Evolutionary conservation across 1,284 basidiomycete genomes (phyloP).

Genomic region (Omphalotus olearius): DNA sequence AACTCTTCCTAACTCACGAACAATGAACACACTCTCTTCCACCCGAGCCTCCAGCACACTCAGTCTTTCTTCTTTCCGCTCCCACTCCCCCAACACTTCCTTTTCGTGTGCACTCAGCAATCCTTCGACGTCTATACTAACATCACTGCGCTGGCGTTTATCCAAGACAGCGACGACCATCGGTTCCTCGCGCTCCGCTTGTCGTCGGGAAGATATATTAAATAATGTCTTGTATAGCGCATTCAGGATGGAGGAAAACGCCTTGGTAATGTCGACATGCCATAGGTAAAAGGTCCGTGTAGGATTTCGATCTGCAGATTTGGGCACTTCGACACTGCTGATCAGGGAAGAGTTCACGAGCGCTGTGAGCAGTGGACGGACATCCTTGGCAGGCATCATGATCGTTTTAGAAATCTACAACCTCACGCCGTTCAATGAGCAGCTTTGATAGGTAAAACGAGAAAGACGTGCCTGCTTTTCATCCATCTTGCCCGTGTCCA

Average conservation of each 20-base stretch:
- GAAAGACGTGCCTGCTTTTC: conserved; percentile 78
- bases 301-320: conserved; percentile 82
- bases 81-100: conserved; percentile 64
- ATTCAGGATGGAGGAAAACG: conserved; percentile 71
- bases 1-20: conserved; percentile 61
- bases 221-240: conserved; percentile 84
- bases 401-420: conserved; percentile 87
- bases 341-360: conserved; percentile 80
- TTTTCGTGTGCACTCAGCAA: conserved; percentile 70
- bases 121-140: conserved; percentile 60
- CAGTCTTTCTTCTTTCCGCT: conserved; percentile 66
- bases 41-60: conserved; percentile 75
- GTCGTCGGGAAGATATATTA: conserved; percentile 73
- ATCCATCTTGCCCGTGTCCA: conserved; percentile 92
- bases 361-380: conserved; percentile 76
- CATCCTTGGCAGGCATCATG: conserved; percentile 88
- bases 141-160: conserved; percentile 78
- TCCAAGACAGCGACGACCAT: conserved; percentile 67
- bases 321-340: conserved; percentile 88
- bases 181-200: conserved; percentile 62
- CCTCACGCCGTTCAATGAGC: too few relatives aligned
- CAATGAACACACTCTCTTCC: conserved; percentile 81
- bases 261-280: conserved; percentile 85
- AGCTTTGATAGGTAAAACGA: not conserved
- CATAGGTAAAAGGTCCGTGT: conserved; percentile 86